Evolutionary conservation across 345 rosid species (phyloP), one percentile per base, ranked within the genome.

Genomic region (Moricandia arvensis): DNA sequence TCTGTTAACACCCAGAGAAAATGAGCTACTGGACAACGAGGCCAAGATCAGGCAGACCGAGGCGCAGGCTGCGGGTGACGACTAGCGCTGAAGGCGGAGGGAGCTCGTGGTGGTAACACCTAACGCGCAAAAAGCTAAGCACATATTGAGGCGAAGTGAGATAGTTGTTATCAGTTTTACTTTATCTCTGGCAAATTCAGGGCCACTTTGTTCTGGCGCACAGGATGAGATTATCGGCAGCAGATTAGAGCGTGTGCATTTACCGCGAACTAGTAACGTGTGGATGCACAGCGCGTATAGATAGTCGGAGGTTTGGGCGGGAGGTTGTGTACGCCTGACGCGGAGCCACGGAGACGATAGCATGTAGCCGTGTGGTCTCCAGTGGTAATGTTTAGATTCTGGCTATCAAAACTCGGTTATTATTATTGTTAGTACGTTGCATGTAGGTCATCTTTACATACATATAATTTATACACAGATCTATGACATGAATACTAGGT

Each of bases 201-300:
- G 71, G 7, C 69, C 89, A 9, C 72, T 86, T 30, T n/a, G n/a
- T n/a, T n/a, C 16, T 84, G n/a, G 0, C 12, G 0, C 59, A 64
- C n/a, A n/a, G 0, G 82, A 84, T 64, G 88, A 87, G n/a, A n/a
- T 57, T 86, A 59, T 12, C 89, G n/a, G n/a, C 87, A 0, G n/a
- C 85, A 83, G 72, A 81, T 86, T 31, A 73, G 93, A 1, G 85
- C 66, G n/a, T n/a, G n/a, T 0, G 84, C 82, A 2, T 88, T 86
- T 65, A 78, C 87, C 1, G n/a, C n/a, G n/a, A 84, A 86, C 10
- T 76, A 86, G n/a, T 49, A 82, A 85, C 21, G 80, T 88, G 29
- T 86, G 90, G 93, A 82, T 86, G n/a, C 58, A 86, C 87, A n/a
- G 3, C 86, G n/a, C 85, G 4, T 85, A 88, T 35, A 86, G n/a